Conservation (phyloP, 2,329 filamentous ascomycete genomes). For the Neonectria faginata region DNA sequence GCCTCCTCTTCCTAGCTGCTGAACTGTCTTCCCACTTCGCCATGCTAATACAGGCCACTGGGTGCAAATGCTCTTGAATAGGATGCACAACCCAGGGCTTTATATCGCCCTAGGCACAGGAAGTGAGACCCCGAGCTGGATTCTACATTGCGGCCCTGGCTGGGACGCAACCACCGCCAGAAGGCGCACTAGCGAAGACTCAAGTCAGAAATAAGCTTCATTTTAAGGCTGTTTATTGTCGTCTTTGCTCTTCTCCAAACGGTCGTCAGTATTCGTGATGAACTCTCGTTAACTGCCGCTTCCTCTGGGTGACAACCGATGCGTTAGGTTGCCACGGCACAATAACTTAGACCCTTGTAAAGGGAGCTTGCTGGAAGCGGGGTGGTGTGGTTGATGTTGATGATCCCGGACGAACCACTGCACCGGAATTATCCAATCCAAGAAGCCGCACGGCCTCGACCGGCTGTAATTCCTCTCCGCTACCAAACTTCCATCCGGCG, state of each 20-base stretch:
- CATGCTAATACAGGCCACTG: no score
- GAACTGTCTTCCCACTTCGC: no score
- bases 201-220: background rate
- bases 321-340: background rate
- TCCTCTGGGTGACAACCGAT: background rate
- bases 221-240: background rate
- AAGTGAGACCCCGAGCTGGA: background rate
- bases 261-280: background rate
- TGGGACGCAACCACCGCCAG: background rate
- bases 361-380: background rate
- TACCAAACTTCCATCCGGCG: background rate
- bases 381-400: background rate
- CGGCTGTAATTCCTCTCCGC: background rate
- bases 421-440: background rate
- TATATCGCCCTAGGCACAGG: background rate
- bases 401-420: background rate
- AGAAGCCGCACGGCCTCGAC: background rate
- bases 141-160: background rate
- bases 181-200: background rate
- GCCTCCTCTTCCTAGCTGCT: background rate
- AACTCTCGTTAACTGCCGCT: background rate
- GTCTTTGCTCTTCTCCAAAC: background rate
- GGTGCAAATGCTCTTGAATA: no score
- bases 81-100: background rate
- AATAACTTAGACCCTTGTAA: background rate